Base-by-base conservation (phyloP, 139 green algal genomes). In the Chlorella vulgaris region DNA sequence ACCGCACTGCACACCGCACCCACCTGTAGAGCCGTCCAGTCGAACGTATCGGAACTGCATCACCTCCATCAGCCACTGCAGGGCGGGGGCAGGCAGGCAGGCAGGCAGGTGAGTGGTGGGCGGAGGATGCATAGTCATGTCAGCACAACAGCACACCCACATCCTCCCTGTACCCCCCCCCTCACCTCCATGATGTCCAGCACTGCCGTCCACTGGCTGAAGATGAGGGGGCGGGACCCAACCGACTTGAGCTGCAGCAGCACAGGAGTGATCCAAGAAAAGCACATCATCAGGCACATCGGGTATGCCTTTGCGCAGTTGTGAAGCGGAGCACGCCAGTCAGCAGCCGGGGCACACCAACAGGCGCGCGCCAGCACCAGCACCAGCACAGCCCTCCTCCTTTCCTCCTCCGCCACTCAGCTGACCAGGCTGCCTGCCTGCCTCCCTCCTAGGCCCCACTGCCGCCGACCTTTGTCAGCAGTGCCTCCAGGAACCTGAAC, bases 181-280 rank as follows among this genome's bases (percentile, higher is more conserved):
- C n/a, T n/a, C n/a, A n/a, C n/a, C n/a, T 97, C 96, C 76, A 98
- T 84, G 61, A 99, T 88, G 84, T 98, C 96, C 76, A 99, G 88
- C 85, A 97, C 83, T 6, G 86, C 86, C 0, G 94, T 98, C 94
- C 95, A 98, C 81, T 98, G 91, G 75, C 86, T 92, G 90, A 97
- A 97, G 61, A 98, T 95, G 39, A 98, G 90, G 47, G 92, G 89
- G 0, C 93, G 83, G 58, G 84, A 92, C 47, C 92, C 92, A 39
- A 70, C 69, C 21, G 65, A 79, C 76, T 93, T 87, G 50, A 97
- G 85, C 66, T 88, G 70, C 0, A 83, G 81, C 8, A 88, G 42
- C 31, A 38, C 35, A 51, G 67, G 3, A 15, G 43, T 29, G 15
- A 4, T n/a, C n/a, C 4, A 10, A 1, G 13, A 4, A 47, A 1